Percentiles rank a stretch among this genome's conserved stretches.
Evolutionary conservation across 495 filamentous ascomycete species (phyloP).

Genomic region (Rhizodiscina lignyota): DNA sequence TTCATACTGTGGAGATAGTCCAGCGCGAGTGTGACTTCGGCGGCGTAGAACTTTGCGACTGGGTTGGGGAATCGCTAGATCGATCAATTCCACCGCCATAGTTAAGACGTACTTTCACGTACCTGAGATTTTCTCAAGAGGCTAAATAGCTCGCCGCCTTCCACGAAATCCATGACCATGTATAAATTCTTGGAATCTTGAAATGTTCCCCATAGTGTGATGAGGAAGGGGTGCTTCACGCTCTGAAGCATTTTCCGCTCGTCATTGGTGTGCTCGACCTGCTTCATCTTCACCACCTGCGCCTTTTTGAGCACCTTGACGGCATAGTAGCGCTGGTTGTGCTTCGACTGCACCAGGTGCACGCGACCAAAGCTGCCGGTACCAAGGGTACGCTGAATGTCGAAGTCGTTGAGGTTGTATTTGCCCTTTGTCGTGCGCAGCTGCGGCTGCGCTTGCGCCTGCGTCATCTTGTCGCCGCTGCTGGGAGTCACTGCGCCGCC

Average conservation of each 20-base stretch:
- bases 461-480: background rate
- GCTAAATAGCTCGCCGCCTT: constrained; percentile 94
- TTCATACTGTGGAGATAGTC: constrained; percentile 91
- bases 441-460: constrained; percentile 16
- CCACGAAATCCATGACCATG: constrained; percentile 99
- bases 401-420: constrained; percentile 81
- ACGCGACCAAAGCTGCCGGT: constrained; percentile 96
- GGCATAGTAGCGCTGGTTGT: constrained; percentile 94
- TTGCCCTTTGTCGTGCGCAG: constrained; percentile 85
- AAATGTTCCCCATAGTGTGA: constrained; percentile 96
- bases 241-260: constrained; percentile 88
- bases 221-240: constrained; percentile 91
- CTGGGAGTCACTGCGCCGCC: constrained; percentile 3
- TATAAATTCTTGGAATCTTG: constrained; percentile 90
- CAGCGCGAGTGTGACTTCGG: constrained; percentile 85
- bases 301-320: constrained; percentile 97
- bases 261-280: constrained; percentile 97
- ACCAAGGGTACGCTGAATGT: constrained; percentile 74
- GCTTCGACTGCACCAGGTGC: constrained; percentile 88
- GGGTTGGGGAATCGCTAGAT: constrained; percentile 90
- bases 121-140: constrained; percentile 92
- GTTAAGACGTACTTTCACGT: constrained; percentile 20
- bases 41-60: constrained; percentile 97
- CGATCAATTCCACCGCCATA: too few species aligned
- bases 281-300: constrained; percentile 99